Conservation (phyloP, 208 protist genomes). For the Acanthamoeba lenticulata region DNA sequence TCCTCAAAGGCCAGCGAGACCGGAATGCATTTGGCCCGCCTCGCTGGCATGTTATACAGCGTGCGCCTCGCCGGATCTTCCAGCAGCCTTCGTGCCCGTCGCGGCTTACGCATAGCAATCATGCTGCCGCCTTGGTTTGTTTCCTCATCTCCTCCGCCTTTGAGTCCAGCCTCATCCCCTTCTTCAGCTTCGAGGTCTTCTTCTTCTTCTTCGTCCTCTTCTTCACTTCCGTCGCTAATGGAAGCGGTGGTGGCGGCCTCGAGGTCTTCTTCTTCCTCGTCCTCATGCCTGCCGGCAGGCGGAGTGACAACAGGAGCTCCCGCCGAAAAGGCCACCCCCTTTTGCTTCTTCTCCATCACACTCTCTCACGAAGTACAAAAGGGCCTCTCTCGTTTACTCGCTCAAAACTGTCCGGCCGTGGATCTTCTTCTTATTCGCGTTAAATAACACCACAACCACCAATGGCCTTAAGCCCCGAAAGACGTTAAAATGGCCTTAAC, state of each 20-base stretch:
- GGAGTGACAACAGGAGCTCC: neutral
- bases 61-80: neutral
- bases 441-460: too few species aligned
- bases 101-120: too few species aligned
- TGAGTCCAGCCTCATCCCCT: neutral
- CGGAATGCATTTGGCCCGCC: neutral
- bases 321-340: neutral
- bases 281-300: neutral
- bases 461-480: too few species aligned
- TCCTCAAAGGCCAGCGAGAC: neutral
- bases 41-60: neutral
- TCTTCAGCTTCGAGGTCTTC: neutral
- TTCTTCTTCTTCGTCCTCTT: neutral
- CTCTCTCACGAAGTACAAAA: neutral
- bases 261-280: neutral
- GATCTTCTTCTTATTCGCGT: too few species aligned
- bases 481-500: too few species aligned
- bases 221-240: neutral
- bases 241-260: neutral
- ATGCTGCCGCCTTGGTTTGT: too few species aligned
- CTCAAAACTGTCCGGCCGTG: too few species aligned
- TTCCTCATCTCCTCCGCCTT: neutral
- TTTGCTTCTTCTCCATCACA: neutral
- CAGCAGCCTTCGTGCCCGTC: neutral
- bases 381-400: too few species aligned